phyloP scores from a whole-genome alignment of 2,329 filamentous ascomycete species.

The Pyricularia sp. region DNA sequence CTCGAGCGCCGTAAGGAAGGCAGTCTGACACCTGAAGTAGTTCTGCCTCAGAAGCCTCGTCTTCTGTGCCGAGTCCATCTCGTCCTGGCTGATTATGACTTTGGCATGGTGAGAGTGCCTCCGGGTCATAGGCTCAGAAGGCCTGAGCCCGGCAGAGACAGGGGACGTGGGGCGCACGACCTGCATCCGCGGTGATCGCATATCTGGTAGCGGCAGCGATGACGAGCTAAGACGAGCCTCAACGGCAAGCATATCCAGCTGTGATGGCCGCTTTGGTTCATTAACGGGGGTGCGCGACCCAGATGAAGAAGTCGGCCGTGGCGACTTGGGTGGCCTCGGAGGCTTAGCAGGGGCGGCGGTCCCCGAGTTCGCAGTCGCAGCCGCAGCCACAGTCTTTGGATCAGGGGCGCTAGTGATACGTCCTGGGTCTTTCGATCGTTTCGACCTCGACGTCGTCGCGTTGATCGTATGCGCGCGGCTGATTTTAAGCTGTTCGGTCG shows the following conservation, averaged over 20 bases:
- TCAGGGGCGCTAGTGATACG: constrained; percentile 37
- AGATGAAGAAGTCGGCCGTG: not conserved
- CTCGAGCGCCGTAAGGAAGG: constrained; percentile 71
- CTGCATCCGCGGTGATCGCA: constrained; percentile 37
- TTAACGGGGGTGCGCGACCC: constrained; percentile 5
- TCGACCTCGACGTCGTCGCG: constrained; percentile 37
- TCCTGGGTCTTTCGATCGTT: constrained; percentile 34
- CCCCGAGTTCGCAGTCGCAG: not conserved
- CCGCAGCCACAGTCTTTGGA: constrained; percentile 13
- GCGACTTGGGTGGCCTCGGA: not conserved
- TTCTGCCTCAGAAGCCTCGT: constrained; percentile 67
- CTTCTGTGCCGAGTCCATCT: constrained; percentile 57
- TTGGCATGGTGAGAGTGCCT: constrained; percentile 55
- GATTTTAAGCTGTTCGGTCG: not conserved
- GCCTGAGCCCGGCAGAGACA: constrained; percentile 43
- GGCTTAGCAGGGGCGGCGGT: not conserved
- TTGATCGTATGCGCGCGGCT: constrained; percentile 61
- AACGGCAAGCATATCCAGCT: constrained; percentile 41
- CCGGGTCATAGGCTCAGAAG: constrained; percentile 38
- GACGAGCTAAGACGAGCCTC: constrained; percentile 60
- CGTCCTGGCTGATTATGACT: constrained; percentile 45
- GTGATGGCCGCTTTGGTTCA: constrained; percentile 21
- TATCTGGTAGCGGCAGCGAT: constrained; percentile 55
- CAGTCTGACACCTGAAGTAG: constrained; percentile 74
- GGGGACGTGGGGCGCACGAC: constrained; percentile 48